These are phyloP conservation scores for Halteria grandinella DNA, from an alignment of 73 alveolate genomes.

Conservation along the genomic window DNA sequence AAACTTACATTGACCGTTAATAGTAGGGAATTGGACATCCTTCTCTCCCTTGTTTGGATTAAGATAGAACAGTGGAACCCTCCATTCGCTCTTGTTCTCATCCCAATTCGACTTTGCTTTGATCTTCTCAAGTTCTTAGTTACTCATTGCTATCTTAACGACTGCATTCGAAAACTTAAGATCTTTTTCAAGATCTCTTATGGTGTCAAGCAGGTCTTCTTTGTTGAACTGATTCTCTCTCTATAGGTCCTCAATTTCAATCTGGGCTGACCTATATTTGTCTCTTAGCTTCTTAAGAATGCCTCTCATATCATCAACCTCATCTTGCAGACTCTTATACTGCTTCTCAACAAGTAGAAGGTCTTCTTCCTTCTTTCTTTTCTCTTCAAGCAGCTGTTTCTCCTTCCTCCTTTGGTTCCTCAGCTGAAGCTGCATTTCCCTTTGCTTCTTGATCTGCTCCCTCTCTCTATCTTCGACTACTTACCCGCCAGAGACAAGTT, in stretches of 20 bases:
- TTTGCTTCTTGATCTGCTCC: conserved; percentile 23
- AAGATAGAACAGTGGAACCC: conserved; percentile 53
- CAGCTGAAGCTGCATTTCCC: conserved; percentile 65
- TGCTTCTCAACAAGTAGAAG: conserved; percentile 57
- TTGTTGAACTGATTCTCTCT: conserved; percentile 79
- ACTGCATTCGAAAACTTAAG: conserved; percentile 76
- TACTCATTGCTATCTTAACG: conserved; percentile 44
- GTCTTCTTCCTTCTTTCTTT: conserved; percentile 71
- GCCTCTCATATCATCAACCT: conserved; percentile 68
- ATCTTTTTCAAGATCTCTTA: conserved; percentile 77
- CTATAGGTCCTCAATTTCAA: conserved; percentile 86
- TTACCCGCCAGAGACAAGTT: conserved; percentile 48
- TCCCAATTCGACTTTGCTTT: conserved; percentile 52
- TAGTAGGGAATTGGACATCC: conserved; percentile 36
- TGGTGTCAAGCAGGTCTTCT: conserved; percentile 82
- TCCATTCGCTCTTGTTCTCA: conserved; percentile 61
- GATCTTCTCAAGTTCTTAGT: conserved; percentile 43
- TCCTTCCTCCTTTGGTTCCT: conserved; percentile 82
- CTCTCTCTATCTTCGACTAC: conserved; percentile 53
- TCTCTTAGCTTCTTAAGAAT: conserved; percentile 61
- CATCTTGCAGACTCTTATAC: conserved; percentile 70
- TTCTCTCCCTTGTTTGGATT: conserved; percentile 21
- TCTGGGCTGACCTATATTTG: conserved; percentile 46
- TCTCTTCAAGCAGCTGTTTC: conserved; percentile 76
- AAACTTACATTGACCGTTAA: conserved; percentile 39